Evolutionary conservation across 148 eudicot species (phyloP).

Genomic region (Cornus florida): DNA sequence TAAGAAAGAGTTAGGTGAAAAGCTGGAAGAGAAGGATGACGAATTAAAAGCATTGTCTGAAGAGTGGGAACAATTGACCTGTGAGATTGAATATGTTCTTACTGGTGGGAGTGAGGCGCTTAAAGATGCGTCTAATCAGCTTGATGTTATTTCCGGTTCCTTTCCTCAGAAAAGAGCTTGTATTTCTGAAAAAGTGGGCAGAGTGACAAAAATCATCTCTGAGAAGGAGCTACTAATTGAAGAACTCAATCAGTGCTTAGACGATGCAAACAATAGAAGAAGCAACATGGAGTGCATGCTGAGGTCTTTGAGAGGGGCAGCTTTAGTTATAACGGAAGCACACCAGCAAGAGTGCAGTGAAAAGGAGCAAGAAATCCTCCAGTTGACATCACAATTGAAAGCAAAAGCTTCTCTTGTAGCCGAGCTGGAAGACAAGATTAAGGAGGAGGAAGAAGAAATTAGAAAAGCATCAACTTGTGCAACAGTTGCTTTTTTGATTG

Average conservation of each 20-base stretch:
- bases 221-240: constrained; percentile 64
- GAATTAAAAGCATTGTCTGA: constrained; percentile 37
- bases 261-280: constrained; percentile 60
- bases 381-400: constrained; percentile 46
- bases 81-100: constrained; percentile 68
- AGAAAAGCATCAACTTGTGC: constrained; percentile 50
- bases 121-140: constrained; percentile 54
- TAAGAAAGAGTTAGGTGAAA: constrained; percentile 44
- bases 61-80: constrained; percentile 53
- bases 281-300: constrained; percentile 75
- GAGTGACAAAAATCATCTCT: constrained; percentile 48
- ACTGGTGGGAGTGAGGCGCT: constrained; percentile 69
- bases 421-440: constrained; percentile 41
- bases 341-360: constrained; percentile 69
- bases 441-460: constrained; percentile 37
- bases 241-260: constrained; percentile 59
- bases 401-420: constrained; percentile 27
- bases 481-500: constrained; percentile 65
- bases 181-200: constrained; percentile 62
- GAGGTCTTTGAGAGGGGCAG: constrained; percentile 86
- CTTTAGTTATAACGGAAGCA: constrained; percentile 67
- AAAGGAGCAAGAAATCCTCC: constrained; percentile 56
- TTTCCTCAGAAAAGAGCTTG: constrained; percentile 31
- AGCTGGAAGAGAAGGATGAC: constrained; percentile 48
- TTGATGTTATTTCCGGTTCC: constrained; percentile 45